Evolutionary conservation across 2,329 filamentous ascomycete genomes (phyloP).

Genomic region (Arthrobotrys iridis): DNA sequence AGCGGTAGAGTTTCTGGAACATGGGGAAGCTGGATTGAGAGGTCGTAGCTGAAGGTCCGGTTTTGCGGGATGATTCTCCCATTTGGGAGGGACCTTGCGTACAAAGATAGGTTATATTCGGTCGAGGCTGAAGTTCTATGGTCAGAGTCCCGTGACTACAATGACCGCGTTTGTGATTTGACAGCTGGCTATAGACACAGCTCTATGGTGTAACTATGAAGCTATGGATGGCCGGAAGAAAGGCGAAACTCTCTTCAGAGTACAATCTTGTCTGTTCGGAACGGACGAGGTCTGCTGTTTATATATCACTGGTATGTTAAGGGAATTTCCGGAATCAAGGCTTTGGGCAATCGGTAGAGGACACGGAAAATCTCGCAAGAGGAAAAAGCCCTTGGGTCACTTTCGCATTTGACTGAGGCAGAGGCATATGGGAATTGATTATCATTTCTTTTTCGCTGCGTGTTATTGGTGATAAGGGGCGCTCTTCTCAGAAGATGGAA

Average conservation of each 20-base stretch:
- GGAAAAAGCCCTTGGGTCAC: slow-evolving; percentile 8
- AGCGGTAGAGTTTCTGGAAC: slow-evolving; percentile 15
- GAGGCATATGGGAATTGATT: neutral
- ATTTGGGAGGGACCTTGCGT: neutral
- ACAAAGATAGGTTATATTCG: neutral
- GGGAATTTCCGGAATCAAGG: slow-evolving; percentile 20
- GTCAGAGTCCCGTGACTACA: slow-evolving; percentile 1
- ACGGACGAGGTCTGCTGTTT: slow-evolving; percentile 51
- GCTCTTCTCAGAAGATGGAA: neutral
- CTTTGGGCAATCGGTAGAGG: slow-evolving; percentile 22
- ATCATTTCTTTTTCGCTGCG: slow-evolving; percentile 36
- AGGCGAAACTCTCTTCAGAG: slow-evolving; percentile 17
- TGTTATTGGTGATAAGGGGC: slow-evolving; percentile 28
- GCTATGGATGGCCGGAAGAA: slow-evolving; percentile 12
- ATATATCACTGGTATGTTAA: slow-evolving; percentile 40
- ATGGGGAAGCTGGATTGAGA: slow-evolving; percentile 52
- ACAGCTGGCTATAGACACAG: neutral
- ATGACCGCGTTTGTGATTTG: neutral
- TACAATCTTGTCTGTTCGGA: slow-evolving; percentile 1
- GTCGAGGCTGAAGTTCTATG: neutral
- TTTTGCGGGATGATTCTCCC: neutral
- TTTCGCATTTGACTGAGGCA: neutral
- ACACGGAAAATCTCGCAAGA: slow-evolving; percentile 31
- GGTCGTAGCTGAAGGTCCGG: slow-evolving; percentile 5
- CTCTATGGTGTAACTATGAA: neutral